Evolutionary conservation across 495 filamentous ascomycete genomes (phyloP).

Genomic region (Lophiotrema nucula): DNA sequence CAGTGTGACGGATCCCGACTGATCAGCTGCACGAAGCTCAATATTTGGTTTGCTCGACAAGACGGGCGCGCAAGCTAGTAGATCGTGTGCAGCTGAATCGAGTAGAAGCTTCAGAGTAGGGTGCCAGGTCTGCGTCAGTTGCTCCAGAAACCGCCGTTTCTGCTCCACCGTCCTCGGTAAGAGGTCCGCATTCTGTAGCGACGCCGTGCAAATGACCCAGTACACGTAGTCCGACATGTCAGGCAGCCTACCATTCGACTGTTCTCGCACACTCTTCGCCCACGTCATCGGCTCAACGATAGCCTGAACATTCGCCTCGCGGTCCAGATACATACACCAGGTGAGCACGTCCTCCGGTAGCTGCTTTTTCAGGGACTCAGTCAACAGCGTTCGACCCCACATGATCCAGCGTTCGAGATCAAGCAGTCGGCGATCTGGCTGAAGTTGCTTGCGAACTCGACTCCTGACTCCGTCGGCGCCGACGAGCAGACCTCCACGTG

Average conservation of each 20-base stretch:
- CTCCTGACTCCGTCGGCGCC: constrained; percentile 9
- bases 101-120: background rate
- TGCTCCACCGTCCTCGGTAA: background rate
- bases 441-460: constrained; percentile 1
- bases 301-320: background rate
- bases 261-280: background rate
- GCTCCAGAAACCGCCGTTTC: background rate
- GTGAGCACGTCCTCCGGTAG: background rate
- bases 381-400: background rate
- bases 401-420: constrained; percentile 3
- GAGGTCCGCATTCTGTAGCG: background rate
- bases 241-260: background rate
- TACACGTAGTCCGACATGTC: background rate
- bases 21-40: background rate
- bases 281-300: constrained; percentile 1
- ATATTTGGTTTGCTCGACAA: background rate
- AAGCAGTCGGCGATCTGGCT: background rate
- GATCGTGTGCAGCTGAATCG: background rate
- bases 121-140: background rate
- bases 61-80: background rate
- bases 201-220: constrained; percentile 1
- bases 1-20: background rate
- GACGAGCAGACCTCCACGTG: background rate
- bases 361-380: background rate
- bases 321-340: constrained; percentile 1